Percentiles rank a stretch among this genome's conserved stretches.
Conservation (phyloP, 2,329 filamentous ascomycete genomes). For the Penicillium sp. region DNA sequence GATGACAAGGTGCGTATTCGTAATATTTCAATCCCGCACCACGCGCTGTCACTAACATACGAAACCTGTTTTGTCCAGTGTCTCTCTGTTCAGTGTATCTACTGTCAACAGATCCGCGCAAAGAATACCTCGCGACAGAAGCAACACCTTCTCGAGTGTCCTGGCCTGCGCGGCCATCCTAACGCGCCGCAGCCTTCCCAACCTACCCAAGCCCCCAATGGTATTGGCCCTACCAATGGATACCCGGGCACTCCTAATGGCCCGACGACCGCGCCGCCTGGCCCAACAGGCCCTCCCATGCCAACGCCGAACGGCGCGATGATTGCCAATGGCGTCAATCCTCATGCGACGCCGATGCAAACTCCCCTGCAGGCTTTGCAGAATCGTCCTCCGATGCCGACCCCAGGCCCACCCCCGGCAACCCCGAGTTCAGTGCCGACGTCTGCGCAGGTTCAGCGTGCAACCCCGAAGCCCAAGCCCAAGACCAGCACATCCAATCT, state of each 20-base stretch:
- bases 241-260: constrained; percentile 42
- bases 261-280: constrained; percentile 30
- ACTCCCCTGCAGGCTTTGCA: constrained; percentile 38
- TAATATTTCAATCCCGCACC: constrained; percentile 37
- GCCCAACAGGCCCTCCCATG: constrained; percentile 32
- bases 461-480: constrained; percentile 36
- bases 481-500: constrained; percentile 38
- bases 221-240: constrained; percentile 39
- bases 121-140: constrained; percentile 51
- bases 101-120: constrained; percentile 49
- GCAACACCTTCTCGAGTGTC: constrained; percentile 48
- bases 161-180: constrained; percentile 43
- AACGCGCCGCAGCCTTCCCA: constrained; percentile 41
- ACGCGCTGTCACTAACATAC: constrained; percentile 34
- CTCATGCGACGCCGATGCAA: constrained; percentile 42
- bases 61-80: constrained; percentile 35
- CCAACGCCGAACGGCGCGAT: constrained; percentile 40
- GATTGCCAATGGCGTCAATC: constrained; percentile 42
- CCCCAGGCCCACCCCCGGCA: constrained; percentile 32
- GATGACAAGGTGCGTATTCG: constrained; percentile 46
- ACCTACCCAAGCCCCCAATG: constrained; percentile 36
- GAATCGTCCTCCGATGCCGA: constrained; percentile 38
- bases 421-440: constrained; percentile 27
- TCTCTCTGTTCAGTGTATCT: constrained; percentile 50
- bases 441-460: constrained; percentile 31